phyloP scores from a whole-genome alignment of 2,329 filamentous ascomycete genomes.

The Pseudodiploospora longispora region DNA sequence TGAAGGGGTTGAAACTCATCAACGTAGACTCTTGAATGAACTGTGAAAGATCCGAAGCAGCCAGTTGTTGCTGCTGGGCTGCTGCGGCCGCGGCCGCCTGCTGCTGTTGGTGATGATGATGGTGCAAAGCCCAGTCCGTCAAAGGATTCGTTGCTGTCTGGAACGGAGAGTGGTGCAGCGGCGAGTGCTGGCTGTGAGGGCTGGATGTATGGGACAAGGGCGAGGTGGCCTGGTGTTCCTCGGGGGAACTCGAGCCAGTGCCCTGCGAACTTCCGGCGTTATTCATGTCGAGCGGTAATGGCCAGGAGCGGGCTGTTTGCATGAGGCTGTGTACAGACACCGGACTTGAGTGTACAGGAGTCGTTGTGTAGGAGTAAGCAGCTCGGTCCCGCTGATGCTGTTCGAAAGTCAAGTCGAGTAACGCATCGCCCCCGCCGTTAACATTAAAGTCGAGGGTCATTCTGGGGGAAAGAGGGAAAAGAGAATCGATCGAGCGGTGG shows the following conservation, averaged over 20 bases:
- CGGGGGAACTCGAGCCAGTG: slow-evolving; percentile 41
- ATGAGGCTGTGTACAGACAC: slow-evolving; percentile 26
- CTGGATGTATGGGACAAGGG: slow-evolving; percentile 44
- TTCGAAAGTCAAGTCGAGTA: slow-evolving; percentile 55
- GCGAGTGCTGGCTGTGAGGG: slow-evolving; percentile 41
- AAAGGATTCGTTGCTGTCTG: slow-evolving; percentile 43
- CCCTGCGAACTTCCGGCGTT: slow-evolving; percentile 32
- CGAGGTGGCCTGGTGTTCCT: slow-evolving; percentile 40
- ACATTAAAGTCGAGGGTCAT: slow-evolving; percentile 54
- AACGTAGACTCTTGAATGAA: slow-evolving; percentile 52
- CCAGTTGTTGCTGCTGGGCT: slow-evolving; percentile 24
- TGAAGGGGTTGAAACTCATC: slow-evolving; percentile 47
- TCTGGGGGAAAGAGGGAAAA: slow-evolving; percentile 27
- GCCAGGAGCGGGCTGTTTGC: slow-evolving; percentile 35
- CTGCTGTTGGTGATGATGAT: slow-evolving; percentile 37
- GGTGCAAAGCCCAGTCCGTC: slow-evolving; percentile 55
- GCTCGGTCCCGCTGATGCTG: slow-evolving; percentile 48
- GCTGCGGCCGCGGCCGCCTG: slow-evolving; percentile 19
- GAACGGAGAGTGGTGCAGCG: slow-evolving; percentile 47
- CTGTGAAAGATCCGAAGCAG: slow-evolving; percentile 38
- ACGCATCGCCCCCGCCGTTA: slow-evolving; percentile 47
- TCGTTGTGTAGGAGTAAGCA: slow-evolving; percentile 25
- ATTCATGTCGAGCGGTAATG: slow-evolving; percentile 46
- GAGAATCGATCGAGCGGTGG: slow-evolving; percentile 19
- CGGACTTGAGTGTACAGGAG: slow-evolving; percentile 23